phyloP scores from a whole-genome alignment of 768 basidiomycete species.

The Stropharia rugosoannulata region DNA sequence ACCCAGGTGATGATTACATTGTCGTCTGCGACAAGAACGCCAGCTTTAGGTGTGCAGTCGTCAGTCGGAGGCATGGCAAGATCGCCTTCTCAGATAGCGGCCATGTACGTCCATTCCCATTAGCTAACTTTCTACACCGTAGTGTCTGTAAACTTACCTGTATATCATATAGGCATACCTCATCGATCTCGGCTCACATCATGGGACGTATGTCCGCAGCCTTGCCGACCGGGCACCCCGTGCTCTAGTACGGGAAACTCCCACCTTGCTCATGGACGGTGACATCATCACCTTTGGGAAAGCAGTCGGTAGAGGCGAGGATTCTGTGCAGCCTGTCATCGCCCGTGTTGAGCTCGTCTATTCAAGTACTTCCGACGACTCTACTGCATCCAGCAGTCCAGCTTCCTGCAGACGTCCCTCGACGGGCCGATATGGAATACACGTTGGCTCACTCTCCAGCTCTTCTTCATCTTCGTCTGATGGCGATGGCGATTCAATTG shows the following conservation, averaged over 20 bases:
- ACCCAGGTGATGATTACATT: slow-evolving; percentile 33
- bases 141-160: slow-evolving; percentile 15
- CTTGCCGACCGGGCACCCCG: slow-evolving; percentile 47
- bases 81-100: slow-evolving; percentile 71
- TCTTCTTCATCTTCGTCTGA: slow-evolving; percentile 49
- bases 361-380: slow-evolving; percentile 6
- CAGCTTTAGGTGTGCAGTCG: slow-evolving; percentile 74
- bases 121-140: slow-evolving; percentile 10
- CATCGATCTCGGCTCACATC: slow-evolving; percentile 71
- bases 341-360: slow-evolving; percentile 58
- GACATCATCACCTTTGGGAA: slow-evolving; percentile 80
- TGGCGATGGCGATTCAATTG: slow-evolving; percentile 26
- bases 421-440: slow-evolving; percentile 67
- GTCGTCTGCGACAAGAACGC: slow-evolving; percentile 46
- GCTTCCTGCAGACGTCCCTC: slow-evolving; percentile 23
- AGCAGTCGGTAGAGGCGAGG: slow-evolving; percentile 61
- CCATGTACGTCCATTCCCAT: slow-evolving; percentile 43
- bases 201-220: slow-evolving; percentile 70
- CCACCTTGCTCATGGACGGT: slow-evolving; percentile 59
- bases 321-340: slow-evolving; percentile 61
- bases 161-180: slow-evolving; percentile 58
- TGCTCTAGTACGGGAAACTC: slow-evolving; percentile 52
- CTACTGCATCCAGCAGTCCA: slow-evolving; percentile 20
- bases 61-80: slow-evolving; percentile 78
- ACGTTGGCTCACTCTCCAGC: slow-evolving; percentile 19